phyloP scores from a whole-genome alignment of 1,139 yeast genomes.

The Pichiaceae sp. region DNA sequence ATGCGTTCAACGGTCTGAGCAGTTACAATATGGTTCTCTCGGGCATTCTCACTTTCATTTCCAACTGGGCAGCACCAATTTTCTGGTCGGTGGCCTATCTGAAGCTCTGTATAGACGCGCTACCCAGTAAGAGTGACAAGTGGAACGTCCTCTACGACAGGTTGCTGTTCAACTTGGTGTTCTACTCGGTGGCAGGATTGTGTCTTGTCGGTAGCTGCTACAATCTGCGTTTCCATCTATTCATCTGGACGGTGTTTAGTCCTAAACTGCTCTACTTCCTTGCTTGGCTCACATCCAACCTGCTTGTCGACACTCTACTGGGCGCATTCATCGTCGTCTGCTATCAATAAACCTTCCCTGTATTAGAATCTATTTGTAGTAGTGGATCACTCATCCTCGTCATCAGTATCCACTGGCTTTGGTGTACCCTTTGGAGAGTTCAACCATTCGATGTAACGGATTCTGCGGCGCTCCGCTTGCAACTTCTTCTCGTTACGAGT shows the following conservation, averaged over 20 bases:
- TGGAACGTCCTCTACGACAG: conserved; percentile 30
- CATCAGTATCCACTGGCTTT: conserved; percentile 87
- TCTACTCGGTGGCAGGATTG: conserved; percentile 53
- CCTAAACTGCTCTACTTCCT: conserved; percentile 80
- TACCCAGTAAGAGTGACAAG: conserved; percentile 15
- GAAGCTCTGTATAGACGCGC: conserved; percentile 22
- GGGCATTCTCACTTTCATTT: conserved; percentile 68
- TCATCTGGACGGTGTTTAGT: conserved; percentile 96
- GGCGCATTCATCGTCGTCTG: conserved; percentile 11
- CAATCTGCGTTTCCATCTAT: conserved; percentile 71
- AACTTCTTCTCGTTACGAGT: conserved; percentile 92
- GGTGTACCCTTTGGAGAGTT: conserved; percentile 97
- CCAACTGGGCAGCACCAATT: conserved; percentile 81
- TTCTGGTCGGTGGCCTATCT: conserved; percentile 63
- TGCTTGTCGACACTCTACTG: conserved; percentile 30
- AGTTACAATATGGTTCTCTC: conserved; percentile 65
- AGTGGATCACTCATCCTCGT: conserved; percentile 44
- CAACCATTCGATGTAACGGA: conserved; percentile 92
- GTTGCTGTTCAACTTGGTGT: conserved; percentile 32
- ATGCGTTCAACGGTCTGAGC: conserved; percentile 82
- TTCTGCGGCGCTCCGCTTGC: conserved; percentile 89
- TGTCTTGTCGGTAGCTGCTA: conserved; percentile 64
- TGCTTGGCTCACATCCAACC: conserved; percentile 60
- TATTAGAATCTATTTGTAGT: background rate
- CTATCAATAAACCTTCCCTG: background rate